Conservation (phyloP, 345 rosid genomes). For the Abelmoschus esculentus region DNA sequence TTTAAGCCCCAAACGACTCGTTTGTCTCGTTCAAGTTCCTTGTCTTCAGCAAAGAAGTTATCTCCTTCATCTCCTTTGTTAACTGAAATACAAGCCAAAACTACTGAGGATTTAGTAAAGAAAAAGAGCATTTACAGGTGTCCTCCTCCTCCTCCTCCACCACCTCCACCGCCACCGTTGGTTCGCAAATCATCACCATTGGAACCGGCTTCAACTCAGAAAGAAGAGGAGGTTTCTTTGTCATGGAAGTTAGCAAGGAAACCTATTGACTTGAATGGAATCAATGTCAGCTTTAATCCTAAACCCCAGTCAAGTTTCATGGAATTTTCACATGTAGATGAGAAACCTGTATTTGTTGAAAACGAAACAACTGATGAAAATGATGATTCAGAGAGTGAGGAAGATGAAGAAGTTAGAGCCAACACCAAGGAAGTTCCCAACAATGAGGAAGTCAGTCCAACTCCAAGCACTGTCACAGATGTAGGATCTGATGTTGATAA, state of each 20-base stretch:
- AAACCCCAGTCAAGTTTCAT: constrained; percentile 21
- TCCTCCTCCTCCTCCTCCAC: constrained; percentile 48
- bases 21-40: constrained; percentile 22
- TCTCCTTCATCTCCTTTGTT: constrained; percentile 31
- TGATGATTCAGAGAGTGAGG: constrained; percentile 25
- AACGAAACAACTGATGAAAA: constrained; percentile 21
- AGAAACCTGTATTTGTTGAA: constrained; percentile 20
- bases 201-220: constrained; percentile 15
- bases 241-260: too few relatives aligned
- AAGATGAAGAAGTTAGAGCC: constrained; percentile 22
- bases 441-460: constrained; percentile 20
- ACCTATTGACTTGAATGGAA: too few relatives aligned
- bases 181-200: constrained; percentile 27
- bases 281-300: constrained; percentile 10
- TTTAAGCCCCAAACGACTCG: constrained; percentile 17
- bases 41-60: constrained; percentile 34
- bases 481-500: constrained; percentile 86
- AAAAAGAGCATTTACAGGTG: constrained; percentile 35
- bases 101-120: constrained; percentile 33
- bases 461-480: constrained; percentile 26
- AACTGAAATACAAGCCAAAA: constrained; percentile 32
- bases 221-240: constrained; percentile 17
- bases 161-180: constrained; percentile 37
- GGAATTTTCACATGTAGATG: constrained; percentile 24
- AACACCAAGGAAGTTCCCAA: constrained; percentile 21